Base-by-base conservation (phyloP, 1,139 yeast species). In the Magnusiomyces tetraspermus region DNA sequence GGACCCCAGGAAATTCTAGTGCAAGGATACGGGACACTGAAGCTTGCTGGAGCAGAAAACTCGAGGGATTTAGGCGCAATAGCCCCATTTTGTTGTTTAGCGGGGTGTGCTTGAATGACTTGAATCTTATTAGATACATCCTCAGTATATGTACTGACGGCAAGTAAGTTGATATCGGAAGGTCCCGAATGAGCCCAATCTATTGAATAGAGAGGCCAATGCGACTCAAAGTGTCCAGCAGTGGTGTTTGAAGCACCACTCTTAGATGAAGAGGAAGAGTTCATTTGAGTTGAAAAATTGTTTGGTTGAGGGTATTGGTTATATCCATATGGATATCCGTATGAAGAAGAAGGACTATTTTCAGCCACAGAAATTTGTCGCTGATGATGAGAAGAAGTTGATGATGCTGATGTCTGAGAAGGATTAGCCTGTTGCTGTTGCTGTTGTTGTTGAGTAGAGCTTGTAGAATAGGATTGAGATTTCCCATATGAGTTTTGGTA, bases 1-100 rank as follows among this genome's bases (percentile, higher is more conserved):
- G 92, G 90, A 60, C 83, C 88, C 94, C 94, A 85, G 60, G 79
- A 82, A 40, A 85, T 62, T 54, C 78, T 76, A 0, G 95, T 85
- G 3, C 81, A 72, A 0, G 95, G 95, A 59, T 82, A 80, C 52
- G 79, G 80, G 13, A 82, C 75, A 21, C 67, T 65, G 8, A 74
- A 68, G 56, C 83, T 89, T n/a, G 82, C 73, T 1, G 73, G 72
- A 31, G 59, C 58, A 19, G 57, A 58, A 48, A 67, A 59, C 8
- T 63, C 62, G 26, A 62, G 47, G 19, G 54, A 51, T 48, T 50
- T 31, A 51, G 58, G 48, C 11, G 28, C 19, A n/a, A 17, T 23
- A 30, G 49, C 51, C 28, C 55, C 48, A 28, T 68, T 70, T 21
- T 55, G 55, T 43, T 59, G 61, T 1, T 57, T 48, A 8, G 60